Base-by-base conservation (phyloP, 352 stramenopile genomes). In the Pythium brachiatum region DNA sequence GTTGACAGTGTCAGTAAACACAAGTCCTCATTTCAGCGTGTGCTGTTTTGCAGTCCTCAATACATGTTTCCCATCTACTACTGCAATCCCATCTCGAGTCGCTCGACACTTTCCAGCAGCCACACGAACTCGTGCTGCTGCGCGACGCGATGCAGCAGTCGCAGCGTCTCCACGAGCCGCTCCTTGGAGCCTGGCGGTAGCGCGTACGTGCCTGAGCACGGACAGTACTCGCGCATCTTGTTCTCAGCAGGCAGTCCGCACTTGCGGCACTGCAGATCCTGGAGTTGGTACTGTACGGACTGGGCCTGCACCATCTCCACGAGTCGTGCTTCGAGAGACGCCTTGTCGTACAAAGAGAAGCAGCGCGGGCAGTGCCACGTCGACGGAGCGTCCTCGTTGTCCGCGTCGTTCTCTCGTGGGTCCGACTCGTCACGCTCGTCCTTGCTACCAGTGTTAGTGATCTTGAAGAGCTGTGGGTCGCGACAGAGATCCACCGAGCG, bases 401-500 rank as follows among this genome's bases (percentile, higher is more conserved):
- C 63, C 1, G 56, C 48, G n/a, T 32, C 60, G 29, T 31, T 74
- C 56, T 39, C 69, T 57, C 21, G 74, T 66, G 20, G 69, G 67
- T 9, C 72, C 57, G 2, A 53, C 15, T 16, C 41, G 26, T 34
- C 29, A 34, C 29, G 29, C 29, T 34, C 29, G 32, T 76, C 53
- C 23, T 76, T 69, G 26, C 67, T 66, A 12, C 70, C 60, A 4
- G 52, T 43, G 44, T 59, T 71, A 11, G 89, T 88, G 11, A 90
- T 77, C 48, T 96, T 88, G 52, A 98, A 94, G 8, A 97, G 70
- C 51, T 94, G 85, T 34, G 88, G 84, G 68, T 98, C 92, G 23
- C 94, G 89, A 72, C 96, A 99, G 13, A 99, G 70, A 74, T 99
- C 97, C n/a, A 99, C 76, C 39, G 99, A 93, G 23, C 89, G 78